phyloP scores from a whole-genome alignment of 2,329 filamentous ascomycete genomes.

The Fonsecaea nubica region DNA sequence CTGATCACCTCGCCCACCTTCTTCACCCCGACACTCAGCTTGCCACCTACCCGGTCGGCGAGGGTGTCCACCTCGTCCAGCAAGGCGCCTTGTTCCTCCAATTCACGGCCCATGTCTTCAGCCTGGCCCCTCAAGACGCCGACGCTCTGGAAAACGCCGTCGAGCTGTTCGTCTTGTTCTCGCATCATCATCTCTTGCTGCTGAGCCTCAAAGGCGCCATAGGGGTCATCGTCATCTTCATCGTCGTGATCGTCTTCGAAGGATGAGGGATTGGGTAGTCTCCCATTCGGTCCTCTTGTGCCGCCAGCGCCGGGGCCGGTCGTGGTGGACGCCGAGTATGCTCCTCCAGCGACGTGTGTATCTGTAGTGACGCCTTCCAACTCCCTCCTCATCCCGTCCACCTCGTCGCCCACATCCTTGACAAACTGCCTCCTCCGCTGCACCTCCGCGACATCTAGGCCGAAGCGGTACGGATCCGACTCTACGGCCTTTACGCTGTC shows the following conservation, averaged over 20 bases:
- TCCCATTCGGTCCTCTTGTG: slow-evolving; percentile 42
- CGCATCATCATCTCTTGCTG: slow-evolving; percentile 90
- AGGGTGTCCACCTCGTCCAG: slow-evolving; percentile 83
- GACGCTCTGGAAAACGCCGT: slow-evolving; percentile 91
- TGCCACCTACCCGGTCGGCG: slow-evolving; percentile 84
- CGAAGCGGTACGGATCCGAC: slow-evolving; percentile 83
- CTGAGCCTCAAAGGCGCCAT: slow-evolving; percentile 86
- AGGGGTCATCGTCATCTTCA: slow-evolving; percentile 64
- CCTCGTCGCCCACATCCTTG: slow-evolving; percentile 84
- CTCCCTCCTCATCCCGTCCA: slow-evolving; percentile 88
- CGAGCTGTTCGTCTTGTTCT: slow-evolving; percentile 91
- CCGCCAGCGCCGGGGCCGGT: slow-evolving; percentile 47
- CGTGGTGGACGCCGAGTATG: neutral
- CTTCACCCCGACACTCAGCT: slow-evolving; percentile 83
- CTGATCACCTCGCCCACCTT: slow-evolving; percentile 84
- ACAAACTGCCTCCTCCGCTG: slow-evolving; percentile 80
- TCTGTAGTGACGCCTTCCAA: slow-evolving; percentile 62
- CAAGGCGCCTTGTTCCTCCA: slow-evolving; percentile 93
- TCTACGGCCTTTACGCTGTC: slow-evolving; percentile 88
- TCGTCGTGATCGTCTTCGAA: slow-evolving; percentile 51
- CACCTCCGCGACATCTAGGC: slow-evolving; percentile 82
- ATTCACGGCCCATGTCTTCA: slow-evolving; percentile 91
- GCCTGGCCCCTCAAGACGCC: slow-evolving; percentile 89
- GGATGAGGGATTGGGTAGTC: slow-evolving; percentile 38
- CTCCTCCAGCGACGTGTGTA: slow-evolving; percentile 43